Base-by-base conservation (phyloP, 2,329 filamentous ascomycete genomes). In the Cytospora paraplurivora region DNA sequence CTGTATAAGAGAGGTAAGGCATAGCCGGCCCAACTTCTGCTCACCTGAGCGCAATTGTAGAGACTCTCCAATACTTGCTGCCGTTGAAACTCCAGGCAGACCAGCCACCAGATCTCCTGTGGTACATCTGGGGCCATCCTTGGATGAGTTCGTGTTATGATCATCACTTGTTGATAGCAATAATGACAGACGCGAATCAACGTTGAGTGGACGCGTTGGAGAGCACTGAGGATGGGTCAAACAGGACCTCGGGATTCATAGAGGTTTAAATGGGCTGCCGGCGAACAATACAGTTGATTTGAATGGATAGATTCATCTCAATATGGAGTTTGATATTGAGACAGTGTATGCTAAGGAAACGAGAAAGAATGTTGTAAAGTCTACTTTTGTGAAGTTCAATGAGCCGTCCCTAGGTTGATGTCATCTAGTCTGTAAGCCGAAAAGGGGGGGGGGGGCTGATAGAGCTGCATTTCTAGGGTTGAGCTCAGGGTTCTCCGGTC, bases 1-100 rank as follows among this genome's bases (percentile, higher is more conserved):
- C 85, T 82, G 72, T 90, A 91, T 5, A 91, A 76, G 65, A 83
- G 80, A 52, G 83, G 81, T 51, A 91, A 74, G 7, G 87, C 86
- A 61, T 87, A 78, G 27, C 79, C 77, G 2, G 85, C 86, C 51
- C 90, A 75, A 62, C 79, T 76, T 67, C 79, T 84, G 67, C 81
- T 84, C 57, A 84, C 74, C 50, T 81, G 77, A 38, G 86, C 81
- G 70, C 85, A 86, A 62, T 77, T 81, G 74, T 84, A 89, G 11
- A 91, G 79, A 7, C 85, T 83, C 17, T 79, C 75, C 70, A 88
- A 88, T 66, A 89, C 85, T 54, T 77, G 77, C 62, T 81, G 76
- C 15, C 75, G 74, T 6, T 82, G 81, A 37, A 91, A 77, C 70
- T 87, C 83, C 62, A 84, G 79, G 63, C 84, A 87, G 55, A 91